Conservation (phyloP, 176 grass and related monocot species). For the Oropetium thomaeum region DNA sequence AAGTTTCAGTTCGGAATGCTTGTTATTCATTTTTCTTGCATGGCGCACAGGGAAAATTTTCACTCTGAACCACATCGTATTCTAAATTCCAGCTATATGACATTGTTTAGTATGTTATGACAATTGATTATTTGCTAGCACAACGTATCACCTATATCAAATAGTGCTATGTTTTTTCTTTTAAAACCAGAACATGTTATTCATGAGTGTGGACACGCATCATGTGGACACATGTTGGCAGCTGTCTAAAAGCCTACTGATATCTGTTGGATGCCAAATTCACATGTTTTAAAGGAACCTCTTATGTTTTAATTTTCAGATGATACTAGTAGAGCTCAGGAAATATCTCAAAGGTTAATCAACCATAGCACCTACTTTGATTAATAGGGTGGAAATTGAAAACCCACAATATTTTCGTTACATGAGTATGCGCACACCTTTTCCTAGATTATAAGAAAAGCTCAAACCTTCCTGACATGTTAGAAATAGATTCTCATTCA, state of each 20-base stretch:
- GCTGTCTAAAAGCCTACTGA: constrained; percentile 17
- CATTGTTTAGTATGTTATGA: neutral
- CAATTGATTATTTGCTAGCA: neutral
- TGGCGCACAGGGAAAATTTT: too few species aligned
- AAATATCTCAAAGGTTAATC: constrained; percentile 73
- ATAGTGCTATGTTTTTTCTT: neutral
- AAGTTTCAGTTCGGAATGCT: too few species aligned
- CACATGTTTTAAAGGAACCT: constrained; percentile 84
- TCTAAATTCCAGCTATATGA: neutral
- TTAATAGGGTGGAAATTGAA: too few species aligned
- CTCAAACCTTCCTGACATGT: neutral
- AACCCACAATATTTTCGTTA: too few species aligned
- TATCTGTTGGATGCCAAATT: constrained; percentile 71
- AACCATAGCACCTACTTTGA: too few species aligned
- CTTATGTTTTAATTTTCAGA: constrained; percentile 63
- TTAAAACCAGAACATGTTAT: neutral
- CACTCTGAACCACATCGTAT: neutral
- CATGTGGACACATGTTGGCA: neutral
- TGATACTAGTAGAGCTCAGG: constrained; percentile 63
- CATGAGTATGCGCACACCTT: too few species aligned
- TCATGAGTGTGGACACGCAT: neutral
- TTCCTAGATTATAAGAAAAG: too few species aligned
- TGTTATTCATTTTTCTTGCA: too few species aligned
- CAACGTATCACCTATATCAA: neutral
- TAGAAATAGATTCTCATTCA: neutral